Percentiles rank a stretch among this genome's conserved stretches.
Conservation (phyloP, 345 rosid genomes). For the Pistacia integerrima region DNA sequence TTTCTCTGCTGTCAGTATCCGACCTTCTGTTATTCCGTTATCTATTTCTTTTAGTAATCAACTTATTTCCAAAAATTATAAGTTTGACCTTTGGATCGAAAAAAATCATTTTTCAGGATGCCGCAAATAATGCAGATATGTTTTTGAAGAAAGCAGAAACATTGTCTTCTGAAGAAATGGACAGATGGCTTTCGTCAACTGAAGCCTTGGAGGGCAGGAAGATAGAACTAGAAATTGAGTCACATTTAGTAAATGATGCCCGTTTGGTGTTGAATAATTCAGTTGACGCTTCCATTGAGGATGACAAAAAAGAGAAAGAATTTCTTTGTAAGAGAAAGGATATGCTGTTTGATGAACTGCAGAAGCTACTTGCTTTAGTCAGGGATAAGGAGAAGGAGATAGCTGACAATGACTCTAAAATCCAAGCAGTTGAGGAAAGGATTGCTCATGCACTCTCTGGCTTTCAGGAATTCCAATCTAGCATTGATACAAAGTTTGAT, state of each 20-base stretch:
- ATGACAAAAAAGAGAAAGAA: constrained; percentile 61
- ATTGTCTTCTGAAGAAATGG: constrained; percentile 48
- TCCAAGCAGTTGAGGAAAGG: constrained; percentile 56
- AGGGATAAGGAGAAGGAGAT: constrained; percentile 72
- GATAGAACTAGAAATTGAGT: constrained; percentile 68
- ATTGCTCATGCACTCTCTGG: constrained; percentile 55
- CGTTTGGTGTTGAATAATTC: constrained; percentile 42
- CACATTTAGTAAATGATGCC: constrained; percentile 58
- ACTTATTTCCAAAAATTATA: too few relatives aligned
- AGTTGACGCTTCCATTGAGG: constrained; percentile 52
- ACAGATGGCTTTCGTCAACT: constrained; percentile 57
- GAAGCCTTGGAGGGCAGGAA: constrained; percentile 66
- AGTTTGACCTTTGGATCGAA: background rate
- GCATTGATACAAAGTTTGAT: constrained; percentile 47
- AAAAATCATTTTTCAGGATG: constrained; percentile 48
- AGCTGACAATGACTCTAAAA: constrained; percentile 55
- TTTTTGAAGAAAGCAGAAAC: constrained; percentile 48
- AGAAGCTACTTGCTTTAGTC: constrained; percentile 65
- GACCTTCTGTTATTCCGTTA: background rate
- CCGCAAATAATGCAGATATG: constrained; percentile 50
- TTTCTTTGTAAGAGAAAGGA: constrained; percentile 50
- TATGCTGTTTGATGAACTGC: constrained; percentile 52
- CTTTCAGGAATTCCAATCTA: constrained; percentile 56
- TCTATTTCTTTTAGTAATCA: background rate
- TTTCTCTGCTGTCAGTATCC: constrained; percentile 55